phyloP scores from a whole-genome alignment of 805 yeast species.

The Scheffersomyces ergatensis region DNA sequence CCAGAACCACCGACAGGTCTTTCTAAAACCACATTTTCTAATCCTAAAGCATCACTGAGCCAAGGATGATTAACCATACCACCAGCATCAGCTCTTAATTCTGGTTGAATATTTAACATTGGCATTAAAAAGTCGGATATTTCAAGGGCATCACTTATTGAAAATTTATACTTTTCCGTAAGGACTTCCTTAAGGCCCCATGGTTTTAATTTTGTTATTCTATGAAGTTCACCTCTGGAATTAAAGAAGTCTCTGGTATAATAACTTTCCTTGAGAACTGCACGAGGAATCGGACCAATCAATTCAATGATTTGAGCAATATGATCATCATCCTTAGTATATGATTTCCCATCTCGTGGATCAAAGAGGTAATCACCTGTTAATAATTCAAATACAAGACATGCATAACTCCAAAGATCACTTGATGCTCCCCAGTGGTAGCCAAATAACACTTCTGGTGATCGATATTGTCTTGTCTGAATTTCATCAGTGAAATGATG shows the following conservation, averaged over 20 bases:
- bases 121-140: constrained; percentile 78
- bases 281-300: constrained; percentile 64
- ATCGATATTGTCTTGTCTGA: constrained; percentile 65
- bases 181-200: constrained; percentile 87
- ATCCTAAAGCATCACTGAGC: constrained; percentile 74
- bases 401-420: constrained; percentile 95
- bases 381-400: constrained; percentile 82
- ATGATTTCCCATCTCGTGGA: constrained; percentile 75
- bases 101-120: constrained; percentile 80
- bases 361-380: constrained; percentile 96
- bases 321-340: constrained; percentile 91
- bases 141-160: constrained; percentile 64
- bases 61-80: constrained; percentile 89
- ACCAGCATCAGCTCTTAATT: constrained; percentile 88
- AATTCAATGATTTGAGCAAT: constrained; percentile 91
- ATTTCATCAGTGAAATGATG: constrained; percentile 67
- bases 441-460: constrained; percentile 68
- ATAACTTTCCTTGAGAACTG: constrained; percentile 57
- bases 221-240: constrained; percentile 66
- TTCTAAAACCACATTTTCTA: constrained; percentile 68
- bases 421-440: constrained; percentile 92
- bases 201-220: constrained; percentile 78
- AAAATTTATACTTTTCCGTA: constrained; percentile 78
- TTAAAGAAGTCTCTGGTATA: constrained; percentile 64
- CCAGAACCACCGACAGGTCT: constrained; percentile 80